A percentile compares a stretch with the other conserved stretches of the same genome.
Evolutionary conservation across 1,284 basidiomycete genomes (phyloP).

Genomic region (Fomitopsis schrenkii): DNA sequence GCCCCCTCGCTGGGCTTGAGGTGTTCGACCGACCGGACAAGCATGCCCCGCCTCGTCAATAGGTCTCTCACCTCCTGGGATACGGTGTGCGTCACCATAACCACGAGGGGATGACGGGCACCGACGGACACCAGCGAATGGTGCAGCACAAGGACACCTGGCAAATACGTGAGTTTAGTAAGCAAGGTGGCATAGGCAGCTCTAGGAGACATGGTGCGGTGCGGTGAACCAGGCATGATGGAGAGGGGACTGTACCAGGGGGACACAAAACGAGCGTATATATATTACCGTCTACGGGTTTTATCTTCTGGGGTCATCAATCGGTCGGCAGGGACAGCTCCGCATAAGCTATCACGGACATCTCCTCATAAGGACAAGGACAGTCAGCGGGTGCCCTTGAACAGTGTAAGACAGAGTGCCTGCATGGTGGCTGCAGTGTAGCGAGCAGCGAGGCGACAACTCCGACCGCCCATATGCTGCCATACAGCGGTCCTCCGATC

Average conservation of each 20-base stretch:
- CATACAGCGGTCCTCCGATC: not conserved
- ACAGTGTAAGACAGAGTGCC: not conserved
- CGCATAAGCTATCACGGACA: conserved; percentile 2
- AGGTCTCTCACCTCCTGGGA: conserved; percentile 50
- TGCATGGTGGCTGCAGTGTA: not conserved
- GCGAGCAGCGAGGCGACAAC: not conserved
- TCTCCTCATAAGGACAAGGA: not conserved
- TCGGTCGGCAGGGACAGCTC: conserved; percentile 1
- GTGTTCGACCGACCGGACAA: conserved; percentile 53
- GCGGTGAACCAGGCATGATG: conserved; percentile 1
- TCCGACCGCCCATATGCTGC: not conserved
- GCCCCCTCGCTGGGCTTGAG: conserved; percentile 52
- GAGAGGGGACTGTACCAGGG: not conserved
- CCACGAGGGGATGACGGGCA: conserved; percentile 77
- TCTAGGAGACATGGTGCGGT: conserved; percentile 28
- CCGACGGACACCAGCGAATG: conserved; percentile 58
- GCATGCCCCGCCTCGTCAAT: conserved; percentile 51
- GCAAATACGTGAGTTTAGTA: conserved; percentile 66
- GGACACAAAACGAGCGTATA: not conserved
- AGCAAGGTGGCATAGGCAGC: conserved; percentile 63
- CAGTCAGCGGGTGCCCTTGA: not conserved
- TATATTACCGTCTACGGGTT: not conserved
- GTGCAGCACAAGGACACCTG: conserved; percentile 73
- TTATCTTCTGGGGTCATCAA: not conserved
- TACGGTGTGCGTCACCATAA: conserved; percentile 72